These are phyloP conservation scores for Gomphus bonarii DNA, from an alignment of 1,284 basidiomycete species.

Conservation along the genomic window DNA sequence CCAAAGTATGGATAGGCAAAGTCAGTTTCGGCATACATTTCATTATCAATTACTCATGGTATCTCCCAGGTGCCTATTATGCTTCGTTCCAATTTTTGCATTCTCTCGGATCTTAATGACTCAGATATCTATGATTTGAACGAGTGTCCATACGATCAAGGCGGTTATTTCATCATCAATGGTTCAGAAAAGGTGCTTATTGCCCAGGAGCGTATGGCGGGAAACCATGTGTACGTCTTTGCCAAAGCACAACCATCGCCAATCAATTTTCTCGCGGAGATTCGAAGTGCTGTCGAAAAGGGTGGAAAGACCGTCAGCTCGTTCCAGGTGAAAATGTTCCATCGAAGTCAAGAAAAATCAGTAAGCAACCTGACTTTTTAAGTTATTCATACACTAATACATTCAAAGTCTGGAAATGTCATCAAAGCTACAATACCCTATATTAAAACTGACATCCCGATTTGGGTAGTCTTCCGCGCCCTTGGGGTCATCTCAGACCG, in stretches of 20 bases:
- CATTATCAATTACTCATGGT: constrained; percentile 9
- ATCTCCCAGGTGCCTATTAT: constrained; percentile 83
- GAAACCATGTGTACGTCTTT: constrained; percentile 99
- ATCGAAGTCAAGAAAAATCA: constrained; percentile 78
- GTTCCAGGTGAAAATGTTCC: constrained; percentile 97
- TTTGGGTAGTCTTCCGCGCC: constrained; percentile 98
- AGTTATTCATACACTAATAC: constrained; percentile 5
- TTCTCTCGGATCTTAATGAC: constrained; percentile 73
- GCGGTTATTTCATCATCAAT: constrained; percentile 99
- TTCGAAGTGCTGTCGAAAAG: constrained; percentile 96
- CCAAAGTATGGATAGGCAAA: constrained; percentile 95
- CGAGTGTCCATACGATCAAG: constrained; percentile 97
- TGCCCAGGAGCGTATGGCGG: constrained; percentile 98
- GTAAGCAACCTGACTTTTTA: constrained; percentile 34
- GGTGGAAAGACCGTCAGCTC: constrained; percentile 98
- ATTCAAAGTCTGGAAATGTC: constrained; percentile 69
- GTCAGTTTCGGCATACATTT: constrained; percentile 31
- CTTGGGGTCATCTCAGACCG: constrained; percentile 97
- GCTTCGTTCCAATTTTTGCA: constrained; percentile 94
- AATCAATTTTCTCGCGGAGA: constrained; percentile 93
- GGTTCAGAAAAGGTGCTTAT: constrained; percentile 99
- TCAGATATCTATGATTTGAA: constrained; percentile 84
- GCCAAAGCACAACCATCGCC: constrained; percentile 96
- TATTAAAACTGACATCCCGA: constrained; percentile 96
- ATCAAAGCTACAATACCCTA: constrained; percentile 98